Percentiles rank a stretch among this genome's conserved stretches.
Evolutionary conservation across 129 eudicot species (phyloP).

Genomic region (Flaveria bidentis): DNA sequence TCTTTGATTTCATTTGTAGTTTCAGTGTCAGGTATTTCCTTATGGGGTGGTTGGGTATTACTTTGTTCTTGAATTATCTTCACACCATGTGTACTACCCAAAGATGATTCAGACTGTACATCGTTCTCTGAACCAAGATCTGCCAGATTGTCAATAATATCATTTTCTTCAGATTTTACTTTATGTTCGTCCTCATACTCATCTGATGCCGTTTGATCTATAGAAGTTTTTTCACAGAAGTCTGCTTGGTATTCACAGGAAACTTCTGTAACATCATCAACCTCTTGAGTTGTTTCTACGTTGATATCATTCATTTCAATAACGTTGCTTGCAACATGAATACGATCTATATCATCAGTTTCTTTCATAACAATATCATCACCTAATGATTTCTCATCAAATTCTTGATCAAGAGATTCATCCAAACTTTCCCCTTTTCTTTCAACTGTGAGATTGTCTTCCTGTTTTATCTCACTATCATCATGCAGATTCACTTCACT

Average conservation of each 20-base stretch:
- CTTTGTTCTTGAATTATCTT: conserved; percentile 24
- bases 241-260: conserved; percentile 31
- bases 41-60: conserved; percentile 3
- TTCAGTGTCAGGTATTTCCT: conserved; percentile 21
- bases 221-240: conserved; percentile 17
- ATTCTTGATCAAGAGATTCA: conserved; percentile 29
- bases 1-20: conserved; percentile 29
- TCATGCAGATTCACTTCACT: conserved; percentile 25
- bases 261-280: conserved; percentile 29
- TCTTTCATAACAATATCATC: conserved; percentile 32
- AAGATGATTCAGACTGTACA: conserved; percentile 42
- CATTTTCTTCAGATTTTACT: conserved; percentile 27
- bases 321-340: conserved; percentile 23
- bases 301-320: conserved; percentile 27
- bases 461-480: conserved; percentile 24
- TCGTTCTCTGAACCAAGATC: conserved; percentile 37
- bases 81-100: conserved; percentile 26
- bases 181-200: conserved; percentile 28
- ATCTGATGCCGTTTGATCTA: conserved; percentile 33
- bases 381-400: conserved; percentile 27
- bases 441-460: conserved; percentile 22
- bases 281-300: conserved; percentile 40
- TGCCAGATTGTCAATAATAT: conserved; percentile 16
- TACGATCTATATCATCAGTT: conserved; percentile 25
- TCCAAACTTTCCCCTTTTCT: conserved; percentile 23